Evolutionary conservation across 306 rosid genomes (phyloP).

Genomic region (Prunus salicina): DNA sequence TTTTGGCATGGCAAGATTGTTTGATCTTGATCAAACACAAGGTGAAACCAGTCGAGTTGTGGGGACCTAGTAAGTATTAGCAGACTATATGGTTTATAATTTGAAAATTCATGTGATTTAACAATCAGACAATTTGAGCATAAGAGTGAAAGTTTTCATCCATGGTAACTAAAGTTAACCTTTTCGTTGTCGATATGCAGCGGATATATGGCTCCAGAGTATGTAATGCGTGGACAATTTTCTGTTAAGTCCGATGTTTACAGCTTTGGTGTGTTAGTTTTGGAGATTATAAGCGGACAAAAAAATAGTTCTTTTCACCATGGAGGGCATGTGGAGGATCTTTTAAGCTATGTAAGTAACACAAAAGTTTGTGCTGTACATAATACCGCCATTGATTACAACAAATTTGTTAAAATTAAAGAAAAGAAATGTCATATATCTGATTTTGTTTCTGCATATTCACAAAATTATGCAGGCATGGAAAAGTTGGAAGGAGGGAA

Average conservation of each 20-base stretch:
- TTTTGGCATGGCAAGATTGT: neutral
- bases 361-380: neutral
- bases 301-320: neutral
- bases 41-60: neutral
- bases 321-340: neutral
- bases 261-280: neutral
- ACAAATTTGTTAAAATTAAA: neutral
- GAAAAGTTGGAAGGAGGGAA: conserved; percentile 9
- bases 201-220: neutral
- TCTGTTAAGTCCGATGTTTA: neutral
- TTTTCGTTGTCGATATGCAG: neutral
- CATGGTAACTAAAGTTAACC: neutral
- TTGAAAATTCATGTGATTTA: neutral
- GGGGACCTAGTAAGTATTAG: neutral
- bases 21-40: neutral
- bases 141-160: neutral
- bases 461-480: neutral
- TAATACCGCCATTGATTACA: neutral
- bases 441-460: neutral
- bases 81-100: neutral
- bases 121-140: neutral
- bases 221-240: neutral
- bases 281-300: neutral
- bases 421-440: neutral
- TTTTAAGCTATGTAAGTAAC: neutral